Conservation (phyloP, 768 basidiomycete species). For the Lactifluus rugatus region DNA sequence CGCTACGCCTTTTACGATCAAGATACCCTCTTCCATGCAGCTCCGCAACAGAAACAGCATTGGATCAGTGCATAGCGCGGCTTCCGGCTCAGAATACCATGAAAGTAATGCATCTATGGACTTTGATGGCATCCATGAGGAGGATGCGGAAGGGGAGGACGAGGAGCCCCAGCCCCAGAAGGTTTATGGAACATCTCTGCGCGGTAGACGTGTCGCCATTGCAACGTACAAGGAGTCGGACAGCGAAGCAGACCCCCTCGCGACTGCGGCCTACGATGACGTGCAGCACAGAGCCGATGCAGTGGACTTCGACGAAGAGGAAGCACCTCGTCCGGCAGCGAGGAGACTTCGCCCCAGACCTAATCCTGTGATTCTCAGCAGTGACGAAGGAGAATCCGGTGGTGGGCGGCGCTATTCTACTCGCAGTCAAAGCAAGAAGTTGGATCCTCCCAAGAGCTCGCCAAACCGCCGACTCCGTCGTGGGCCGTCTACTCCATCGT, state of each 20-base stretch:
- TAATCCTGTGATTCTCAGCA: conserved; percentile 32
- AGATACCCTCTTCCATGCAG: conserved; percentile 17
- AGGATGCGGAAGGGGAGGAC: conserved; percentile 21
- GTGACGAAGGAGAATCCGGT: conserved; percentile 33
- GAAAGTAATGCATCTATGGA: conserved; percentile 27
- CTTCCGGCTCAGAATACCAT: conserved; percentile 30
- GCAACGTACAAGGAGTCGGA: conserved; percentile 26
- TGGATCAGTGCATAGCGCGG: conserved; percentile 19
- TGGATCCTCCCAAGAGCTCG: conserved; percentile 19
- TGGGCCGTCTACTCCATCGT: conserved; percentile 27
- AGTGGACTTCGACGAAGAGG: conserved; percentile 24
- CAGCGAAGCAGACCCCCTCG: conserved; percentile 17
- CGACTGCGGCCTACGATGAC: conserved; percentile 4
- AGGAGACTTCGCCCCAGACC: conserved; percentile 7
- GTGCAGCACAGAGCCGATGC: conserved; percentile 1
- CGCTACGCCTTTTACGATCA: conserved; percentile 13
- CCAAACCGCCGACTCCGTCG: conserved; percentile 25
- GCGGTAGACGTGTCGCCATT: conserved; percentile 24
- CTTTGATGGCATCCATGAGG: conserved; percentile 22
- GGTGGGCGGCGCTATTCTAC: conserved; percentile 29
- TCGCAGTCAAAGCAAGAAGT: conserved; percentile 33
- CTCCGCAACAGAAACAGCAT: conserved; percentile 17
- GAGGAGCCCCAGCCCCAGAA: conserved; percentile 14
- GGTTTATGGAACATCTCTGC: conserved; percentile 18
- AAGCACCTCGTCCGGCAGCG: conserved; percentile 20